phyloP scores from a whole-genome alignment of 768 basidiomycete genomes.

The Cystobasidium tubakii region DNA sequence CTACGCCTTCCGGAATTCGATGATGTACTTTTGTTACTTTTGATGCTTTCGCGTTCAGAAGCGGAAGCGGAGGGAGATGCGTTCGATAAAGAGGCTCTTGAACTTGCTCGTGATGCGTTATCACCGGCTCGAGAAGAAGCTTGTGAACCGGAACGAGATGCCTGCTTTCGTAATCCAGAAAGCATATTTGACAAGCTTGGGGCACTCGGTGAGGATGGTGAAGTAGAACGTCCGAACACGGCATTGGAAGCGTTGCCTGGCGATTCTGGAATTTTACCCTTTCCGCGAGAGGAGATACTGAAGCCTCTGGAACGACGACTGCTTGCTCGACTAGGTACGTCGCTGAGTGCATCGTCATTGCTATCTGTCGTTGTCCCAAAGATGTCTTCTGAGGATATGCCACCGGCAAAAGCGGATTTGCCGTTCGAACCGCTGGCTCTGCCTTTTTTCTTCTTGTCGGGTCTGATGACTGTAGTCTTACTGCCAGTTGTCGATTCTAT shows the following conservation, averaged over 20 bases:
- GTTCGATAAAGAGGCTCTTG: not conserved
- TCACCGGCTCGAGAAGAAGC: not conserved
- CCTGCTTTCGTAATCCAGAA: not conserved
- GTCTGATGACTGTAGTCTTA: slow-evolving; percentile 28
- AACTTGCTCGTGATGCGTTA: slow-evolving; percentile 6
- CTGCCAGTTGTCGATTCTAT: slow-evolving; percentile 34
- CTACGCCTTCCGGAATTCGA: not conserved
- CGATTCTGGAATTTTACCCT: not conserved
- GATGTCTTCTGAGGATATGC: slow-evolving; percentile 30
- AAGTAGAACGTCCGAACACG: not conserved
- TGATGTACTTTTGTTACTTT: slow-evolving; percentile 7
- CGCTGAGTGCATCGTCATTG: not conserved
- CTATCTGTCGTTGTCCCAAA: slow-evolving; percentile 17
- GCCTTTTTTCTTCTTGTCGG: not conserved
- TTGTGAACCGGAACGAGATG: not conserved
- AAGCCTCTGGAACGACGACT: not conserved
- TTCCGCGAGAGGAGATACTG: not conserved
- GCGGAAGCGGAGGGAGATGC: slow-evolving; percentile 2
- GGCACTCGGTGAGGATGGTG: not conserved
- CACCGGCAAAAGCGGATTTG: slow-evolving; percentile 5
- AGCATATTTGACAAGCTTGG: slow-evolving; percentile 11
- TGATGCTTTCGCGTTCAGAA: not conserved
- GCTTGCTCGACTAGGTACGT: not conserved
- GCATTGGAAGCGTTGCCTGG: not conserved
- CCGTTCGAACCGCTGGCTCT: not conserved